Evolutionary conservation across 2,329 filamentous ascomycete species (phyloP).

Genomic region (Annulohypoxylon truncatum): DNA sequence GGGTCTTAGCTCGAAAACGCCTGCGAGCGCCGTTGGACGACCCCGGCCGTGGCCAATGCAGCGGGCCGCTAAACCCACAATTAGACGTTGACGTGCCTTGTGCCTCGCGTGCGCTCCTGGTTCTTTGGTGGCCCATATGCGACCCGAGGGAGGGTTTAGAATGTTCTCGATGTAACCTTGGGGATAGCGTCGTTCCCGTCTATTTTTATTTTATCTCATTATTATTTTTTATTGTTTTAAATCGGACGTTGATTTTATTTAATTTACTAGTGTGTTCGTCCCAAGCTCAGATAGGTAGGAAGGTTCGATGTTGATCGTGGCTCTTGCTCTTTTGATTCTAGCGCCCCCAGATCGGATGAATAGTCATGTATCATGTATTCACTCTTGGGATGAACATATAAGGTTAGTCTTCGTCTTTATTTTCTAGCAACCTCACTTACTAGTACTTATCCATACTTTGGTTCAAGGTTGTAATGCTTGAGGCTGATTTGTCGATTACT

Average conservation of each 20-base stretch:
- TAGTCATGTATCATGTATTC: not conserved
- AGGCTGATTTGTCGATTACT: not conserved
- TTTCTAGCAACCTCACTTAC: not conserved
- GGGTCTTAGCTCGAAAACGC: slow-evolving; percentile 30
- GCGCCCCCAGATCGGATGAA: slow-evolving; percentile 5
- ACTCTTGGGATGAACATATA: not conserved
- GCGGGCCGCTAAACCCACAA: slow-evolving; percentile 30
- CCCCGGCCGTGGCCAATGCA: slow-evolving; percentile 15
- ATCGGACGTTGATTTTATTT: slow-evolving; percentile 3
- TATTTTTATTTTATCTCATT: slow-evolving; percentile 1
- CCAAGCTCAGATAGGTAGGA: slow-evolving; percentile 29
- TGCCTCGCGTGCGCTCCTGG: slow-evolving; percentile 12
- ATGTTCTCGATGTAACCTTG: slow-evolving; percentile 24
- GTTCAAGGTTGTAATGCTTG: not conserved
- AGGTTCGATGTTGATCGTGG: not conserved
- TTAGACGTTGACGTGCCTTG: slow-evolving; percentile 11
- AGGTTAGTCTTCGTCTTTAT: not conserved
- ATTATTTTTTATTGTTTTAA: not conserved
- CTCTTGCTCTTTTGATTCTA: slow-evolving; percentile 31
- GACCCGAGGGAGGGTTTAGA: slow-evolving; percentile 14
- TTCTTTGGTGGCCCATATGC: slow-evolving; percentile 14
- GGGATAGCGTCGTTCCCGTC: slow-evolving; percentile 9
- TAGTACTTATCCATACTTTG: not conserved
- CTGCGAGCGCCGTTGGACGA: slow-evolving; percentile 15
- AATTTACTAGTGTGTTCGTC: slow-evolving; percentile 27